Conservation (phyloP, 345 rosid genomes). For the Rhodomyrtus tomentosa region DNA sequence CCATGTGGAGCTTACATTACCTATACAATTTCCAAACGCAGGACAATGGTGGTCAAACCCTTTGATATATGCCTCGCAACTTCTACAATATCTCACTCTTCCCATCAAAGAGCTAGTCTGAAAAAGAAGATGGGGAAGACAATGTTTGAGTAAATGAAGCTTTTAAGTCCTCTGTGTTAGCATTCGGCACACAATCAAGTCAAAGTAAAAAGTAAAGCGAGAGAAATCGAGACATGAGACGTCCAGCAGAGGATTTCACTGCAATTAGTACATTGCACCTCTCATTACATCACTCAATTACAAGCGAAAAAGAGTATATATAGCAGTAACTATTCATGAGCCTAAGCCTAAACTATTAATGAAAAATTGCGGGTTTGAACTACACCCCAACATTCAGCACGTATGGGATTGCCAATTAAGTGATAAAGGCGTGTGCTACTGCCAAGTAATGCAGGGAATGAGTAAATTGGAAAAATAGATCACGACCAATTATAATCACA, state of each 20-base stretch:
- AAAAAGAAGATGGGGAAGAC: background rate
- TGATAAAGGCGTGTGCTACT: background rate
- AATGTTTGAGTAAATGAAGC: background rate
- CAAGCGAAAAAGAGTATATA: too few species aligned
- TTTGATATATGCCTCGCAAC: constrained; percentile 32
- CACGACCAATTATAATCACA: background rate
- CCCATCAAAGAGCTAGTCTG: constrained; percentile 13
- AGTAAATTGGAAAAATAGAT: background rate
- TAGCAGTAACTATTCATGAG: too few species aligned
- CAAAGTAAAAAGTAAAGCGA: too few species aligned
- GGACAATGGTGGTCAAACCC: constrained; percentile 70
- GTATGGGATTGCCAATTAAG: background rate
- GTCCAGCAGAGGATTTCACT: too few species aligned
- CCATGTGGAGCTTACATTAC: constrained; percentile 7
- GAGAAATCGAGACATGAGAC: too few species aligned
- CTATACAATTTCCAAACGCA: constrained; percentile 71
- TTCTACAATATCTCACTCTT: constrained; percentile 46
- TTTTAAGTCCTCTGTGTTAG: background rate
- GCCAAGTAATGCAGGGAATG: background rate
- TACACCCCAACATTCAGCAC: too few species aligned
- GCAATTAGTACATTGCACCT: too few species aligned
- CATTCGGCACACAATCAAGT: too few species aligned
- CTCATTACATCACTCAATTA: too few species aligned
- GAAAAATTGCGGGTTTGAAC: too few species aligned
- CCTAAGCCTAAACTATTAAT: too few species aligned